These are phyloP conservation scores for Chaetomium fimeti DNA, from an alignment of 495 filamentous ascomycete species.

Conservation along the genomic window DNA sequence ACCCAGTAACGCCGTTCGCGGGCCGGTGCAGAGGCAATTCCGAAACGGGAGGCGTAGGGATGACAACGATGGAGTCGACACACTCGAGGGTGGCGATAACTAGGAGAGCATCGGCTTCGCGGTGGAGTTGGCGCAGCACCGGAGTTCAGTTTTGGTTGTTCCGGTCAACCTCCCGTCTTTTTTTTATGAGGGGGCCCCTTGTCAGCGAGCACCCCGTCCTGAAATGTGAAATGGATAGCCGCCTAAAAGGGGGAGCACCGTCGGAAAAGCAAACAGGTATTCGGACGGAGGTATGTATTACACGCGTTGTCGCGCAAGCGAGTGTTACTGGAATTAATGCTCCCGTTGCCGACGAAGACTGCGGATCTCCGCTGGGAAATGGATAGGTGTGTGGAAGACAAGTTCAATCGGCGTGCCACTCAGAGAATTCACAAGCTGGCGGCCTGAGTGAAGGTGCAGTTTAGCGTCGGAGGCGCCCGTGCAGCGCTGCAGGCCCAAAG, in stretches of 20 bases:
- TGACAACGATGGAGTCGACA: slow-evolving; percentile 33
- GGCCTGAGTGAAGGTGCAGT: not conserved
- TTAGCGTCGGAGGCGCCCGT: not conserved
- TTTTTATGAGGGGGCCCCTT: slow-evolving; percentile 34
- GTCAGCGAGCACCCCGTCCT: slow-evolving; percentile 26
- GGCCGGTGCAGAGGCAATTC: slow-evolving; percentile 22
- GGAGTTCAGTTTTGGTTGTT: slow-evolving; percentile 33
- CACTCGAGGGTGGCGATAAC: slow-evolving; percentile 37
- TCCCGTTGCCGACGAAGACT: not conserved
- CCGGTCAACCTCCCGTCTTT: slow-evolving; percentile 39
- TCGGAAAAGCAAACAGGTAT: slow-evolving; percentile 9
- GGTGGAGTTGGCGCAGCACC: slow-evolving; percentile 33
- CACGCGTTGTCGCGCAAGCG: not conserved
- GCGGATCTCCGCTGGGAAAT: not conserved
- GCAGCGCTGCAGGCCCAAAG: not conserved
- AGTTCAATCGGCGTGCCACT: not conserved
- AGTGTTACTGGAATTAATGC: not conserved
- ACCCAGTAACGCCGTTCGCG: slow-evolving; percentile 16
- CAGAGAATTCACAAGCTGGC: not conserved
- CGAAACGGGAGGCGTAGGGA: slow-evolving; percentile 16
- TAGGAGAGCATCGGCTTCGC: slow-evolving; percentile 40
- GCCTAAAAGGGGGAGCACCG: slow-evolving; percentile 9
- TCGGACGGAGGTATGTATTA: not conserved
- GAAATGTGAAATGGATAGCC: slow-evolving; percentile 19
- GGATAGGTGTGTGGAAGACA: not conserved